Evolutionary conservation across 441 rosid genomes (phyloP), one percentile per base, ranked within the genome.

Genomic region (Erysimum cheiri): DNA sequence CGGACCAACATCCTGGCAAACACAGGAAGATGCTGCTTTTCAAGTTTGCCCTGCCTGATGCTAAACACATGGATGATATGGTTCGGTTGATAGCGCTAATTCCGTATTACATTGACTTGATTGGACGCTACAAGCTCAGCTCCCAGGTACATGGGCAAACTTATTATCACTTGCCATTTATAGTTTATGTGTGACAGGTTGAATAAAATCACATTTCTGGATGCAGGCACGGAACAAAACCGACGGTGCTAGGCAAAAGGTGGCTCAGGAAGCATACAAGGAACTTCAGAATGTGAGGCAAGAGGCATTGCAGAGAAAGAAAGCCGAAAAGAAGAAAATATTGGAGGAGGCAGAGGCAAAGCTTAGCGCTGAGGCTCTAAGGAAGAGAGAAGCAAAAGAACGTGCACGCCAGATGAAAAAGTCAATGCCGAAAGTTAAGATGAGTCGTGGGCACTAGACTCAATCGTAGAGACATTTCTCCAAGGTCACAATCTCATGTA

Each of bases 91-190:
- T 95, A 31, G 89, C 96, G 8, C 84, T 95, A 8, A 66, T 95
- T 37, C 99, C 98, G 5, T 95, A 89, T 76, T 95, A 84, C 84
- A 95, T 95, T 26, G 99, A 95, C 80, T 80, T 90, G 60, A 63
- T 95, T 3, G 99, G 99, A 1, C 95, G 96, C 17, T 88, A 88
- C 89, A 95, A 84, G 81, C 93, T 92, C 80, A 88, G 98, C 73
- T 73, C 96, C 54, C 96, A 85, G 96, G 99, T 92, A 44, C 14
- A 81, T 55, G 1, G 41, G 29, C 47, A 41, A 64, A 52, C 59
- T 52, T 58, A 49, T 15, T 0, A 22, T 49, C 60, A 39, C 11
- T 52, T 14, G 28, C 15, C 55, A 33, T 43, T 43, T 11, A 15
- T 13, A 0, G 4, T n/a, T 6, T 6, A 35, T 9, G 4, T 4